Base-by-base conservation (phyloP, 768 basidiomycete species). In the Tulasnella sp. region DNA sequence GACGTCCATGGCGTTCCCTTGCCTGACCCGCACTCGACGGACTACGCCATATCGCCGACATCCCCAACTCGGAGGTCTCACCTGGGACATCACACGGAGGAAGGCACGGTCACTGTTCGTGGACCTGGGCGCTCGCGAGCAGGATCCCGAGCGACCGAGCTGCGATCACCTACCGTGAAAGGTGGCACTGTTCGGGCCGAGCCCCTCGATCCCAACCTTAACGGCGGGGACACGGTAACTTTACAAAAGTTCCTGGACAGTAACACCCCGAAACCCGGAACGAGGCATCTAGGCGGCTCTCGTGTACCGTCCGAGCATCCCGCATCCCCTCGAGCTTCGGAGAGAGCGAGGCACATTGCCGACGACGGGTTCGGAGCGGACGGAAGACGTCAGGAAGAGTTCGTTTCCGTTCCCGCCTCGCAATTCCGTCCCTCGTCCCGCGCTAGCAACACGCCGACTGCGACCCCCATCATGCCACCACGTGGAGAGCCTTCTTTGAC, bases 301-400 rank as follows among this genome's bases (percentile, higher is more conserved):
- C 26, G 52, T 9, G 52, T 59, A 14, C 52, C 52, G 1, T 59
- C 52, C 4, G 52, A 59, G 26, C 52, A 59, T 22, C 52, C 52
- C 14, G 52, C 52, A 7, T 59, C 52, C 22, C 52, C 52, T 14
- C 22, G 52, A 59, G 52, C 52, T 32, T 59, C 52, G 4, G 52
- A 59, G 52, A 29, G 52, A 32, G 52, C 52, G 52, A 59, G 52
- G 22, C 5, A 8, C 32, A 22, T 59, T 32, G 52, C 52, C 66
- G 37, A 39, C 39, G 71, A 62, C n/a, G 64, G 64, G 14, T 34
- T 72, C 39, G 71, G 64, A 65, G 62, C n/a, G 22, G 59, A 63
- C 34, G 69, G 40, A 39, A 12, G 62, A 36, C 34, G 71, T 12
- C 52, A 59, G 22, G 52, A 59, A 29, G 52, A 59, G 52, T 59